Percentiles rank a stretch among this genome's conserved stretches.
phyloP scores from a whole-genome alignment of 192 early-diverging fungal species.

The Backusella parvicylindrica region DNA sequence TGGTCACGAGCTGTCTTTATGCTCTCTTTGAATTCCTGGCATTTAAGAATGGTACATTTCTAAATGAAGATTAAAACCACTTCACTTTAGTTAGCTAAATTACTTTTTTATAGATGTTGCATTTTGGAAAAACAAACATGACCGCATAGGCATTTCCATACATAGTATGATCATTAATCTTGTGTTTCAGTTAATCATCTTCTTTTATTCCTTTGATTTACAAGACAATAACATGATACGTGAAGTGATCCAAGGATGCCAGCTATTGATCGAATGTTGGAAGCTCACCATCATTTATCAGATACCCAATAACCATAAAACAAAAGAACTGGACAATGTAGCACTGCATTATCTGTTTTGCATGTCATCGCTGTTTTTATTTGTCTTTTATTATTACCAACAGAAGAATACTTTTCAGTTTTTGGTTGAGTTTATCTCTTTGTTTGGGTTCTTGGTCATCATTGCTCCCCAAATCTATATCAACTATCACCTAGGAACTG shows the following conservation, averaged over 20 bases:
- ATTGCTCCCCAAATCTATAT: constrained; percentile 84
- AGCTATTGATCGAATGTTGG: constrained; percentile 84
- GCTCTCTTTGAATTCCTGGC: constrained; percentile 88
- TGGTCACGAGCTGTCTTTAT: constrained; percentile 73
- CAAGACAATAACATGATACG: constrained; percentile 86
- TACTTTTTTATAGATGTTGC: constrained; percentile 66
- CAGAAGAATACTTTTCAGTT: constrained; percentile 83
- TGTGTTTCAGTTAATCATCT: constrained; percentile 76
- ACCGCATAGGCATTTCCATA: constrained; percentile 78
- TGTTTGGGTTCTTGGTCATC: constrained; percentile 78
- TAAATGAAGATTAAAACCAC: background rate
- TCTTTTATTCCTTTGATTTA: constrained; percentile 59
- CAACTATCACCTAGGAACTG: constrained; percentile 79
- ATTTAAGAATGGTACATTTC: constrained; percentile 79
- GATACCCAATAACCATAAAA: constrained; percentile 17
- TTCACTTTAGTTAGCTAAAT: no score
- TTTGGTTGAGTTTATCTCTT: constrained; percentile 89
- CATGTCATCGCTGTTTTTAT: constrained; percentile 66
- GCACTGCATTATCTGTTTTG: constrained; percentile 85
- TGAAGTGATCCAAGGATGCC: constrained; percentile 64
- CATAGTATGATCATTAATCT: constrained; percentile 79
- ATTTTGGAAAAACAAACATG: constrained; percentile 82
- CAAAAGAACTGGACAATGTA: constrained; percentile 57
- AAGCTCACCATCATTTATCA: constrained; percentile 51
- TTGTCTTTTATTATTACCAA: constrained; percentile 74